A percentile compares a stretch with the other conserved stretches of the same genome.
Conservation (phyloP, 305 asterid genomes). For the Rubia occidens region DNA sequence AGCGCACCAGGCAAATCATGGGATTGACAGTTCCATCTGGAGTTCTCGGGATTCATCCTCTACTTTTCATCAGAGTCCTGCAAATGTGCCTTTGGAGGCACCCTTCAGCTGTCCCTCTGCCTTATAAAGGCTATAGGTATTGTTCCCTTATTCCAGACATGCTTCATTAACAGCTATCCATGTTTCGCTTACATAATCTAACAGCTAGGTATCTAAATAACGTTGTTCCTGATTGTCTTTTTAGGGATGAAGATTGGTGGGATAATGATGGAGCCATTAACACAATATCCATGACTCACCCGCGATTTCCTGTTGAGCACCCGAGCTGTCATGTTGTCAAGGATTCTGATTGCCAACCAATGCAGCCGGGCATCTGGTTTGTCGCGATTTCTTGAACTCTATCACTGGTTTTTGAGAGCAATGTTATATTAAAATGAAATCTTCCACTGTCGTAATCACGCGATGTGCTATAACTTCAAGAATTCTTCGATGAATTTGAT, state of each 20-base stretch:
- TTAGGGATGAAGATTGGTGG: slow-evolving; percentile 98
- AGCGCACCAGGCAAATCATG: slow-evolving; percentile 55
- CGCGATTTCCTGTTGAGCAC: slow-evolving; percentile 80
- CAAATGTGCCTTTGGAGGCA: slow-evolving; percentile 86
- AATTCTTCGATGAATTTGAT: background rate
- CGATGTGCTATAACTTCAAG: no score
- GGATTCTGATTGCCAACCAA: slow-evolving; percentile 78
- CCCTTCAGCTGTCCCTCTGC: slow-evolving; percentile 70
- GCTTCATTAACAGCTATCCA: background rate
- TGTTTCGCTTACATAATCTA: background rate
- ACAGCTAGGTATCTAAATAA: no score
- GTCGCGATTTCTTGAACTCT: slow-evolving; percentile 20
- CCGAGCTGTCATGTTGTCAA: slow-evolving; percentile 51
- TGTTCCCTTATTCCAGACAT: background rate
- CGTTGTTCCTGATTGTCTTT: slow-evolving; percentile 5
- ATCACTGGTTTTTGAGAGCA: background rate
- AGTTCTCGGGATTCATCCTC: slow-evolving; percentile 64
- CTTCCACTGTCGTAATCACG: background rate
- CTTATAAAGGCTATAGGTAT: slow-evolving; percentile 81
- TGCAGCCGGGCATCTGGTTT: slow-evolving; percentile 89
- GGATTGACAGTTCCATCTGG: slow-evolving; percentile 75
- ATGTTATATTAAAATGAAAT: no score
- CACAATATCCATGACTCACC: slow-evolving; percentile 96
- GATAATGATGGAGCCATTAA: slow-evolving; percentile 96
- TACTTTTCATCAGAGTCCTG: slow-evolving; percentile 67